phyloP scores from a whole-genome alignment of 352 stramenopile genomes.

The Globisporangium nunn region DNA sequence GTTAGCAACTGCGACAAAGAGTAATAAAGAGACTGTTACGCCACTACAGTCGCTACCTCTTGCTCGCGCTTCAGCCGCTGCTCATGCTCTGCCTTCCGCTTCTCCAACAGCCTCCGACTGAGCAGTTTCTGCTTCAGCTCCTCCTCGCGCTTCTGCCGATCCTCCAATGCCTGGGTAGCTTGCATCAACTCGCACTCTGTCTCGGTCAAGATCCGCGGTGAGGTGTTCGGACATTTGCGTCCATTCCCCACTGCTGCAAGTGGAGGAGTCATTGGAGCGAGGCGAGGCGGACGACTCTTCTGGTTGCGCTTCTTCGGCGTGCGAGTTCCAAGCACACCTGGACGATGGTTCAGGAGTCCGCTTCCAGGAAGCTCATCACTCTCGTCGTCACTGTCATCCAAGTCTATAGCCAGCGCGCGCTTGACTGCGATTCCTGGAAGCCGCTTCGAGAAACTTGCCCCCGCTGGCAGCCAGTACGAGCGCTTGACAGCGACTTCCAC shows the following conservation, averaged over 20 bases:
- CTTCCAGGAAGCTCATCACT: neutral
- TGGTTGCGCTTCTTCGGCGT: conserved; percentile 42
- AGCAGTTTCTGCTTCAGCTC: conserved; percentile 44
- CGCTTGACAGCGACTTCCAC: conserved; percentile 27
- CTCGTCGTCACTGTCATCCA: conserved; percentile 2
- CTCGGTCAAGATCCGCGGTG: conserved; percentile 1
- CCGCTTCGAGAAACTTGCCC: conserved; percentile 32
- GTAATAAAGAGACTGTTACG: neutral
- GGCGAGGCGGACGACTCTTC: conserved; percentile 29
- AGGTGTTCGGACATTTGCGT: neutral
- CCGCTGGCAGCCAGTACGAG: conserved; percentile 66
- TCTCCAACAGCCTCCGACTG: conserved; percentile 24
- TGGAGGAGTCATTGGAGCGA: conserved; percentile 24
- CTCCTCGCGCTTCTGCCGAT: conserved; percentile 28
- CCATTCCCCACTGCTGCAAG: neutral
- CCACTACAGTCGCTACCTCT: conserved; percentile 20
- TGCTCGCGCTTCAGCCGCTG: conserved; percentile 23
- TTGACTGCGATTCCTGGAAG: conserved; percentile 30
- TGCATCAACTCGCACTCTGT: conserved; percentile 5
- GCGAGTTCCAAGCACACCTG: conserved; percentile 5
- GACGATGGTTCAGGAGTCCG: neutral
- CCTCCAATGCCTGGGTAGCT: conserved; percentile 13
- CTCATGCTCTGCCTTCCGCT: conserved; percentile 30
- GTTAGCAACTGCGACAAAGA: conserved; percentile 1
- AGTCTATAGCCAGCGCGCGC: neutral